Base-by-base conservation (phyloP, 2,329 filamentous ascomycete species). In the Pseudopithomyces maydicus region DNA sequence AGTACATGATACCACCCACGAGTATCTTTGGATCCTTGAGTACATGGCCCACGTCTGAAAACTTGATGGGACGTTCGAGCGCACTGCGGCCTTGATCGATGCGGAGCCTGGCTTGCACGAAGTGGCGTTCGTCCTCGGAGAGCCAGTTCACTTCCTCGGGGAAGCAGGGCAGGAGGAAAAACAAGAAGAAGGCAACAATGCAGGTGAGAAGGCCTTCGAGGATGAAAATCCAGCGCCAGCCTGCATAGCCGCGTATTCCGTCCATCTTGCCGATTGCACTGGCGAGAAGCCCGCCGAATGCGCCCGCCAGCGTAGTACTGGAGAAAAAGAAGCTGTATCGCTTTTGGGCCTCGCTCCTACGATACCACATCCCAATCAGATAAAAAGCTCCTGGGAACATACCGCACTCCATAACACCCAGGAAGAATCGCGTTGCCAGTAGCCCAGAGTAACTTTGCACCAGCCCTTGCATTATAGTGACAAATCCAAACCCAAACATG, bases 271-370 rank as follows among this genome's bases (percentile, higher is more conserved):
- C 91, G 61, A 97, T 96, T 0, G 89, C 93, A 1, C 87, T 89
- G 0, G 93, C 93, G 4, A 97, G 82, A 1, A 97, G 83, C 2
- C 92, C 92, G 42, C 91, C 92, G 67, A 97, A 97, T 0, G 92
- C 90, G 32, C 90, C 90, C 1, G 90, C 90, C 3, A 94, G 80
- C 0, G 88, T 90, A 0, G 90, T 93, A 26, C 84, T 91, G 69
- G 85, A 88, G 81, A 98, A 98, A 82, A 98, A 98, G 81, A 98
- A 93, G 15, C 88, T 90, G 78, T 93, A 97, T 29, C 95, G 88
- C 69, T 92, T 91, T 77, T 98, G 94, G 2, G 93, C 92, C 77
- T 98, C 95, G 43, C 82, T 82, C 57, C 94, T 87, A 57, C 88
- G 88, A 68, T 98, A 99, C 92, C 90, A 96, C 88, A 94, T 94